Base-by-base conservation (phyloP, 768 basidiomycete genomes). In the Lanmaoa pseudosensibilis region DNA sequence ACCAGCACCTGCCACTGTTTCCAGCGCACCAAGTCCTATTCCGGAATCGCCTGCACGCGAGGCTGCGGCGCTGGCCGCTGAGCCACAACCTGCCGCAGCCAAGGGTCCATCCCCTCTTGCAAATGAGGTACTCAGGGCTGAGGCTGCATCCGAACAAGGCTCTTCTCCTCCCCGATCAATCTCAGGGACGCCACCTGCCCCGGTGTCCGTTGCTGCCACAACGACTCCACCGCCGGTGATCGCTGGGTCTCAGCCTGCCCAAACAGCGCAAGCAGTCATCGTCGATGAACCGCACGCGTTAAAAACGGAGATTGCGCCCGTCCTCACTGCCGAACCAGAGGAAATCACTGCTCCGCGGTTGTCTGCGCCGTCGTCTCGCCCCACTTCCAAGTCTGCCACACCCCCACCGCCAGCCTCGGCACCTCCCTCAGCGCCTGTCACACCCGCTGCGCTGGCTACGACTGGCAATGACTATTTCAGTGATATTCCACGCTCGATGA, bases 41-140 rank as follows among this genome's bases (percentile, higher is more conserved):
- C 77, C 82, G 1, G 88, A 90, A 66, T 88, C 85, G 3, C 86
- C 87, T 30, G 78, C 78, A 9, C 78, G 85, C 25, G 84, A 86
- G 62, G 79, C 76, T 10, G 81, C 77, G 15, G 78, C 74, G 4
- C 57, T 74, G 32, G 69, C 70, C 15, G 65, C 72, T 10, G 74
- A 73, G 32, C 61, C 66, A 9, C 56, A 55, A 18, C 60, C 65
- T 21, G 54, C 64, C 10, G 53, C 56, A 15, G 58, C 64, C 23
- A 69, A 69, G 37, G 78, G 71, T 0, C 75, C 75, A 30, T 81
- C 83, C 23, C 80, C 81, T 25, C 73, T 81, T 30, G 67, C 71
- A 36, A 74, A 67, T 39, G 64, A 71, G 36, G 62, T 66, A 34
- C 33, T 60, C 15, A 59, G 66, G 23, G 59, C 50, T 12, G 62